Conservation (phyloP, 169 alveolate genomes). For the Plasmodium yoelii region DNA sequence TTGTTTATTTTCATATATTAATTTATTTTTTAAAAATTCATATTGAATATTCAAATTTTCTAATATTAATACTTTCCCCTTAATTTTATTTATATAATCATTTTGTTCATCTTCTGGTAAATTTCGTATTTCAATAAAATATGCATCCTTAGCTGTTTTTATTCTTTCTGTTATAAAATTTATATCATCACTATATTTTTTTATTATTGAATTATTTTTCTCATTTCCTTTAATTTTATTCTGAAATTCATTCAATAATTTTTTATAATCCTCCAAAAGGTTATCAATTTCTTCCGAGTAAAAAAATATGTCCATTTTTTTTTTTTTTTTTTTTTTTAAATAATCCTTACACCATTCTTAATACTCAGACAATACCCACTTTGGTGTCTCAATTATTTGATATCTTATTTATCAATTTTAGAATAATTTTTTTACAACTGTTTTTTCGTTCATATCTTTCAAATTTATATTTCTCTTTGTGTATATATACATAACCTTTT, state of each 20-base stretch:
- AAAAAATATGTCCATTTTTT: constrained; percentile 44
- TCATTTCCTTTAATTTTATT: constrained; percentile 23
- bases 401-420: too few relatives aligned
- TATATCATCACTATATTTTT: constrained; percentile 37
- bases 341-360: too few relatives aligned
- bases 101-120: constrained; percentile 56
- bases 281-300: constrained; percentile 66
- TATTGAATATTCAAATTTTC: constrained; percentile 50
- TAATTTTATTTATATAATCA: constrained; percentile 31
- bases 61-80: constrained; percentile 43
- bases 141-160: constrained; percentile 73
- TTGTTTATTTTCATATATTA: constrained; percentile 40
- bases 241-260: constrained; percentile 23
- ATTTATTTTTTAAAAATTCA: constrained; percentile 54
- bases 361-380: too few relatives aligned
- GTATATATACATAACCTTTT: too few relatives aligned
- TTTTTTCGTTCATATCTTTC: too few relatives aligned
- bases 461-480: too few relatives aligned
- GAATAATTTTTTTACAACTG: too few relatives aligned
- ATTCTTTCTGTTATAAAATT: constrained; percentile 50
- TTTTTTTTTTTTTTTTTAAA: constrained; percentile 25
- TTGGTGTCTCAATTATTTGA: too few relatives aligned
- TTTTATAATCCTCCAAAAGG: constrained; percentile 58
- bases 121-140: constrained; percentile 62
- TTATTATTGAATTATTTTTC: neutral